Percentiles rank a stretch among this genome's conserved stretches.
Evolutionary conservation across 805 yeast genomes (phyloP).

Genomic region (Yarrowia porcina): DNA sequence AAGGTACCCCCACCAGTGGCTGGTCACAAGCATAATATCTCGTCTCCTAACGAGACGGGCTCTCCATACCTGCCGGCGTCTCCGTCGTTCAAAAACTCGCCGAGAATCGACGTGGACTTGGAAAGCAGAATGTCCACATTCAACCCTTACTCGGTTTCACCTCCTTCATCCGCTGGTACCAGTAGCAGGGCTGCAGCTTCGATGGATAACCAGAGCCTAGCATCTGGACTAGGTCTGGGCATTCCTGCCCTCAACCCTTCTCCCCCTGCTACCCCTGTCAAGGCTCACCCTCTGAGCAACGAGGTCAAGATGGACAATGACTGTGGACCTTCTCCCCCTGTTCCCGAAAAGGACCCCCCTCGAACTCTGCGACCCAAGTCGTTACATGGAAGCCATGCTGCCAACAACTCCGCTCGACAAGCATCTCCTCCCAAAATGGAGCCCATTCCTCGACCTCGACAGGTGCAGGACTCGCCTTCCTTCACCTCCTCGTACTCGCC

Average conservation of each 20-base stretch:
- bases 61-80: background rate
- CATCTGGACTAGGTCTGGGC: background rate
- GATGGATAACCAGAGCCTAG: background rate
- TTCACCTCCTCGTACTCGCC: slow-evolving; percentile 18
- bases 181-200: background rate
- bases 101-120: slow-evolving; percentile 13
- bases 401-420: background rate
- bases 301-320: background rate
- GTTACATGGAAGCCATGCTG: background rate
- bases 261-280: background rate
- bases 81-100: slow-evolving; percentile 6
- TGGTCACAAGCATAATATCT: background rate
- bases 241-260: background rate
- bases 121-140: slow-evolving; percentile 16
- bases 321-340: background rate
- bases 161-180: background rate
- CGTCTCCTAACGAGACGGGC: slow-evolving; percentile 1
- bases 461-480: slow-evolving; percentile 2
- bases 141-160: slow-evolving; percentile 9
- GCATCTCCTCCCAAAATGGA: slow-evolving; percentile 10
- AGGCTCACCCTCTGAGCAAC: slow-evolving; percentile 7
- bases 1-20: slow-evolving; percentile 3
- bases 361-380: slow-evolving; percentile 16
- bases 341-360: slow-evolving; percentile 2
- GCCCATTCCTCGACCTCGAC: slow-evolving; percentile 18